These are phyloP conservation scores for Phytophthora kernoviae DNA, from an alignment of 352 stramenopile species.

Conservation along the genomic window DNA sequence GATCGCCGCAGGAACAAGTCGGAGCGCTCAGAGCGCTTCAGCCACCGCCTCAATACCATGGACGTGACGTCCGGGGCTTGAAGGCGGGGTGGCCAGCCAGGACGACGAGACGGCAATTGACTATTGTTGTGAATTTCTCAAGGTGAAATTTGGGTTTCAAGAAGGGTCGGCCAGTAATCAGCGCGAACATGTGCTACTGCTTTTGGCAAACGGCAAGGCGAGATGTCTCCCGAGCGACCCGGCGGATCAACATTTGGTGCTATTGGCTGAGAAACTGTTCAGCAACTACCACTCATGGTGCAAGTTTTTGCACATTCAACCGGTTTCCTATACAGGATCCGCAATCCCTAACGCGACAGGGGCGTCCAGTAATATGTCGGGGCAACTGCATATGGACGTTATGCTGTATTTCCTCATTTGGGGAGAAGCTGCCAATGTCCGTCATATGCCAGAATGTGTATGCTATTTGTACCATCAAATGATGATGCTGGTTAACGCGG, in stretches of 20 bases:
- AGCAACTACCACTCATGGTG: slow-evolving; percentile 82
- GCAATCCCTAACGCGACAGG: slow-evolving; percentile 20
- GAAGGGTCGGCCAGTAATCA: slow-evolving; percentile 85
- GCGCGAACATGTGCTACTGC: slow-evolving; percentile 79
- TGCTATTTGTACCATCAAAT: slow-evolving; percentile 97
- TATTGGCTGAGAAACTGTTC: slow-evolving; percentile 72
- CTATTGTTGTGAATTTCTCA: slow-evolving; percentile 81
- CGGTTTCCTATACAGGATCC: slow-evolving; percentile 69
- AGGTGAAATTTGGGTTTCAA: slow-evolving; percentile 85
- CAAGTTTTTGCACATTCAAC: slow-evolving; percentile 64
- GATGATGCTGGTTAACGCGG: slow-evolving; percentile 54
- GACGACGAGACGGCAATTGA: slow-evolving; percentile 86
- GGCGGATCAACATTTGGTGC: slow-evolving; percentile 59
- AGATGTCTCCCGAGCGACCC: slow-evolving; percentile 53
- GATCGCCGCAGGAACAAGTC: slow-evolving; percentile 77
- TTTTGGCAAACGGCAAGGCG: slow-evolving; percentile 80
- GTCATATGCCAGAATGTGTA: slow-evolving; percentile 97
- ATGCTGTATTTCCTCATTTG: slow-evolving; percentile 97
- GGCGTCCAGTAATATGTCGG: background rate
- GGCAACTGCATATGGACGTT: slow-evolving; percentile 87
- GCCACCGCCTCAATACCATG: slow-evolving; percentile 54
- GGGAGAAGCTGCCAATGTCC: slow-evolving; percentile 96
- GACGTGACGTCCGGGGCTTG: slow-evolving; percentile 49
- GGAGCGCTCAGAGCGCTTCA: slow-evolving; percentile 67
- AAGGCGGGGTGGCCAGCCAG: slow-evolving; percentile 46